Percentiles rank a stretch among this genome's conserved stretches.
Evolutionary conservation across 164 flowering plant genomes (phyloP).

Genomic region (Sextonia rubra): DNA sequence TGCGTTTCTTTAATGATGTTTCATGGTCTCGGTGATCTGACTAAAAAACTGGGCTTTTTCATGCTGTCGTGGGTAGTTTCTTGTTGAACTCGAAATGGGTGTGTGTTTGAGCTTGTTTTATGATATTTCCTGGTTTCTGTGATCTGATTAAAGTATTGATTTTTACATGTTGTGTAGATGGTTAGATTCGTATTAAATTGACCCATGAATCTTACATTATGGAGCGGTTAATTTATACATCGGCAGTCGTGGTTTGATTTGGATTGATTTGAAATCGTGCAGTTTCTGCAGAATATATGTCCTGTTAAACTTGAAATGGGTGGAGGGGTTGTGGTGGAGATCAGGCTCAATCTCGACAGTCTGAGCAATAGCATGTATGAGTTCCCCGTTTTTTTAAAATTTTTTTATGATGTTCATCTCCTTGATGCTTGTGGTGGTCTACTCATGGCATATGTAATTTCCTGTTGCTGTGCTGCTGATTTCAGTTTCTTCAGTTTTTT

Average conservation of each 20-base stretch:
- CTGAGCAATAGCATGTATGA: neutral
- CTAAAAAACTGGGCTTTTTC: neutral
- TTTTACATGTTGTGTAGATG: neutral
- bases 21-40: neutral
- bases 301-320: neutral
- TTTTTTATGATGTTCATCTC: too few species aligned
- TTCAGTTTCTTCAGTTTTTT: neutral
- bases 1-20: neutral
- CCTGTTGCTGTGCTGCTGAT: neutral
- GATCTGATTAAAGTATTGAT: too few species aligned
- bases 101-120: too few species aligned
- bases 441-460: too few species aligned
- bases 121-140: too few species aligned
- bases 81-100: too few species aligned
- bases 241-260: neutral
- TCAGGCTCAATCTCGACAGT: neutral
- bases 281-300: neutral
- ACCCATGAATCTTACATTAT: neutral
- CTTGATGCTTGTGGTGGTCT: too few species aligned
- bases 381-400: too few species aligned
- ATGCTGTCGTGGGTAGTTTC: too few species aligned
- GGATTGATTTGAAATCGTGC: neutral
- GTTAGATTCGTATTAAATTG: neutral
- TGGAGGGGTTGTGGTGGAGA: neutral
- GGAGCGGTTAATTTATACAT: neutral